These are phyloP conservation scores for Pseudocercospora pini-densiflorae DNA, from an alignment of 2,329 filamentous ascomycete species.

Conservation along the genomic window DNA sequence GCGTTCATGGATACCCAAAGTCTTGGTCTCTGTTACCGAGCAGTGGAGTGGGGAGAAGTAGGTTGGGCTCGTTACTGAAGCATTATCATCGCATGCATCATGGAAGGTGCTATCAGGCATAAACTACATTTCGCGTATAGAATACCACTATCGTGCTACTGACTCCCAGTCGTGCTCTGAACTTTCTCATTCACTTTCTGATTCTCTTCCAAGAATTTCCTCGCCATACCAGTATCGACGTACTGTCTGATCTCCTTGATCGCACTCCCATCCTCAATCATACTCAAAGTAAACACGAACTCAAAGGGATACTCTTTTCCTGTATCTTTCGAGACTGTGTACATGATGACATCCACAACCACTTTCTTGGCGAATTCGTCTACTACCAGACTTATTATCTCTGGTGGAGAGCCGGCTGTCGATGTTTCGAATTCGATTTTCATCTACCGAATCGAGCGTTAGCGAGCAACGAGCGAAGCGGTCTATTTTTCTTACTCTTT, in stretches of 20 bases:
- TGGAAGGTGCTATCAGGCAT: not conserved
- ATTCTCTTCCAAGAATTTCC: not conserved
- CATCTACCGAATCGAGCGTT: not conserved
- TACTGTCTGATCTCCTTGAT: not conserved
- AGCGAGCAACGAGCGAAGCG: no score
- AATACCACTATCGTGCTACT: not conserved
- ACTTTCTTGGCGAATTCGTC: not conserved
- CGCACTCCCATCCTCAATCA: not conserved
- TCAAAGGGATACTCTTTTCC: not conserved
- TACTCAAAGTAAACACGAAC: not conserved
- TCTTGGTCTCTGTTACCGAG: not conserved
- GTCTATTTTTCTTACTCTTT: not conserved
- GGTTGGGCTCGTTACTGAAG: not conserved
- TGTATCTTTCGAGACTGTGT: not conserved
- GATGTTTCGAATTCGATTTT: not conserved
- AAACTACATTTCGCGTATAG: not conserved
- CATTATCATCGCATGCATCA: not conserved
- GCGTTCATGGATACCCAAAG: not conserved
- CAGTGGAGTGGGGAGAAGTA: not conserved
- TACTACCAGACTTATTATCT: not conserved
- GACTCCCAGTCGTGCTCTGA: not conserved
- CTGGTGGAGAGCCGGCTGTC: not conserved
- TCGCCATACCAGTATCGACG: not conserved
- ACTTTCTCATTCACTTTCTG: not conserved
- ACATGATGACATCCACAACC: not conserved